phyloP scores from a whole-genome alignment of 2,329 filamentous ascomycete genomes.

The Pseudogymnoascus verrucosus region DNA sequence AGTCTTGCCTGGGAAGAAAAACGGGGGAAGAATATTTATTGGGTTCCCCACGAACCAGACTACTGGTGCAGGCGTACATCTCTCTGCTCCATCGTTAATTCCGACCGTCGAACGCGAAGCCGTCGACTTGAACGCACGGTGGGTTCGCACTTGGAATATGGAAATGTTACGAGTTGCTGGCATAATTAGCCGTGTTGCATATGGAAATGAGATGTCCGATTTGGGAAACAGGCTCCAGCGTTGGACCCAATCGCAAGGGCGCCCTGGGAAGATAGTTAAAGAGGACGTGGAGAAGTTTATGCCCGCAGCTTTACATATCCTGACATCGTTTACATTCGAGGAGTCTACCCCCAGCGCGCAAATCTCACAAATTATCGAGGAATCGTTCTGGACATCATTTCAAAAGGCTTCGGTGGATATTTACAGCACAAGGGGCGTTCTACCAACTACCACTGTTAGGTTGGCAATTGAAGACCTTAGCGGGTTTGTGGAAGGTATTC shows the following conservation, averaged over 20 bases:
- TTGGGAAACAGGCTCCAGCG: conserved; percentile 54
- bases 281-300: conserved; percentile 60
- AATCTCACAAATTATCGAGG: conserved; percentile 81
- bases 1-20: conserved; percentile 77
- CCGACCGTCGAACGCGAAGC: conserved; percentile 95
- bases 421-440: conserved; percentile 77
- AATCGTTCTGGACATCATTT: conserved; percentile 92
- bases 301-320: conserved; percentile 71
- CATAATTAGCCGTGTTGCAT: conserved; percentile 82
- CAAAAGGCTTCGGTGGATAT: conserved; percentile 77
- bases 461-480: conserved; percentile 58
- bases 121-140: conserved; percentile 91
- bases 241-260: conserved; percentile 31
- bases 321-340: conserved; percentile 79
- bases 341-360: conserved; percentile 83
- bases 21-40: conserved; percentile 83
- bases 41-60: conserved; percentile 97
- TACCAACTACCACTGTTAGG: conserved; percentile 76
- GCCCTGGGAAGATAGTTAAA: conserved; percentile 47
- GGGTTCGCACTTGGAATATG: conserved; percentile 90
- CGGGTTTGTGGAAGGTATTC: conserved; percentile 80
- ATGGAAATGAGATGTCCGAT: conserved; percentile 76
- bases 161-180: conserved; percentile 88
- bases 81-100: conserved; percentile 92
- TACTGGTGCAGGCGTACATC: conserved; percentile 85